Evolutionary conservation across 2,329 filamentous ascomycete genomes (phyloP).

Genomic region (Fusarium abutilonis): DNA sequence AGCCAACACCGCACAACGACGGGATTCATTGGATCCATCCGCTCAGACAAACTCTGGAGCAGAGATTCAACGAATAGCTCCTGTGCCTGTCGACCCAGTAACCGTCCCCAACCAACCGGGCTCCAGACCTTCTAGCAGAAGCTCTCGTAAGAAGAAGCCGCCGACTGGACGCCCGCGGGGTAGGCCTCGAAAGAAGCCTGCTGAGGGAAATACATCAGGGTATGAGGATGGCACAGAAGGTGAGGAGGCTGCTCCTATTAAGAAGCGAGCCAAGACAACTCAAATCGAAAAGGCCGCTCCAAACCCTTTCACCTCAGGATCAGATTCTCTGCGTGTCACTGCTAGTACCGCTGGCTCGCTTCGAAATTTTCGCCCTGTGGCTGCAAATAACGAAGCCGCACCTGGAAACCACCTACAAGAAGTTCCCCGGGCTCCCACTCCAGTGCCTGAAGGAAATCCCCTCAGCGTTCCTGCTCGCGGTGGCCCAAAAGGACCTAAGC

Average conservation of each 20-base stretch:
- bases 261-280: conserved; percentile 82
- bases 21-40: conserved; percentile 44
- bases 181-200: conserved; percentile 64
- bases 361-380: conserved; percentile 81
- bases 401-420: conserved; percentile 70
- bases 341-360: conserved; percentile 91
- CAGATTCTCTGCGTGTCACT: conserved; percentile 86
- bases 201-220: conserved; percentile 75
- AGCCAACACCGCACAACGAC: conserved; percentile 29
- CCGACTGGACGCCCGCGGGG: conserved; percentile 66
- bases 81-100: conserved; percentile 46
- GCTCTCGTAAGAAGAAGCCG: conserved; percentile 58
- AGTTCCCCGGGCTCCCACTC: conserved; percentile 79
- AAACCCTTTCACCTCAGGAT: conserved; percentile 74
- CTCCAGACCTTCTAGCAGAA: conserved; percentile 69
- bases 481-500: conserved; percentile 44
- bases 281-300: conserved; percentile 77
- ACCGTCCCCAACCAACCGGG: conserved; percentile 45
- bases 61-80: conserved; percentile 51
- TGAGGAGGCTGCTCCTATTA: conserved; percentile 61
- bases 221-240: conserved; percentile 74
- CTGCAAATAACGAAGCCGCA: conserved; percentile 58
- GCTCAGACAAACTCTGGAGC: conserved; percentile 38
- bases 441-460: conserved; percentile 66
- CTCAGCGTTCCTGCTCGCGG: conserved; percentile 45